Base-by-base conservation (phyloP, 2,329 filamentous ascomycete species). In the Nemania sp. region DNA sequence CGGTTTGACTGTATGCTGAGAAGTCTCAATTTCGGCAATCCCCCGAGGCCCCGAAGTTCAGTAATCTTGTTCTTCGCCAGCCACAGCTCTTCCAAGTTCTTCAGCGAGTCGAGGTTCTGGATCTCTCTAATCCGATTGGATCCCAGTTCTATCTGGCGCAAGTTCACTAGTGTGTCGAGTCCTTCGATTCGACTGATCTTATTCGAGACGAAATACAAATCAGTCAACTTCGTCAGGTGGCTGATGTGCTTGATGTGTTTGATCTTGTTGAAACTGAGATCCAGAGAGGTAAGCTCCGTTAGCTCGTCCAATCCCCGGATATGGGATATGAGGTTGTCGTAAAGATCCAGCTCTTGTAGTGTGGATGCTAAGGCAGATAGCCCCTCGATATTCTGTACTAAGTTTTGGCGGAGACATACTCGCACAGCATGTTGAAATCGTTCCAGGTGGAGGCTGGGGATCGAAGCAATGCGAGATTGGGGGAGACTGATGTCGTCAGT, bases 251-350 rank as follows among this genome's bases (percentile, higher is more conserved):
- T 97, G 80, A 99, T 96, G 77, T 97, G 93, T 76, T 97, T 97
- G 80, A 99, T 94, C 81, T 98, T 98, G 81, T 99, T 99, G 85
- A 97, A 99, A 75, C 91, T 96, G 53, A 99, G 82, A 74, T 99
- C 95, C 56, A 99, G 85, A 58, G 81, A 89, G 5, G 85, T 91
- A 55, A 99, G 84, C 63, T 90, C 83, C 12, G 83, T 86, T 59
- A 97, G 85, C 47, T 86, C 81, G 55, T 97, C 92, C 47, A 99
- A 83, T 32, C 91, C 91, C 67, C 88, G 88, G 76, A 97, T 87
- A 75, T 96, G 92, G 11, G 87, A 86, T 69, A 99, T 92, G 17
- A 96, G 83, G 76, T 99, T 99, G 78, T 99, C 95, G 80, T 99
- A 99, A 61, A 99, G 84, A 71, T 99, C 95, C 52, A 99, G 84